These are phyloP conservation scores for Cryphonectria nitschkei DNA, from an alignment of 2,329 filamentous ascomycete genomes.

Conservation along the genomic window DNA sequence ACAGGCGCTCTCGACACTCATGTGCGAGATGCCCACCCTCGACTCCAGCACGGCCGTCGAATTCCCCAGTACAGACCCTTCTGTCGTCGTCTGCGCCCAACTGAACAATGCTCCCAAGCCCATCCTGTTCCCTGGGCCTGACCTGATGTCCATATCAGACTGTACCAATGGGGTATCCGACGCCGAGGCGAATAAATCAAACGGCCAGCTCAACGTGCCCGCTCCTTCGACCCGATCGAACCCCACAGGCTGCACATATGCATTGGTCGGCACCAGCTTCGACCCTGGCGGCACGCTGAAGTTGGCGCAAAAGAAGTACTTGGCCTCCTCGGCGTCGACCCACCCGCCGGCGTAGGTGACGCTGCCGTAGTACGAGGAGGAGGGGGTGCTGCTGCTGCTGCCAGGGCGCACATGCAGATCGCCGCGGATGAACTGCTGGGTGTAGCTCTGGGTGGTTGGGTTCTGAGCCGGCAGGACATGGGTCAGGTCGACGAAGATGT, in stretches of 20 bases:
- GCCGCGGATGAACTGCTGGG: conserved; percentile 21
- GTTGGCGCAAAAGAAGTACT: conserved; percentile 19
- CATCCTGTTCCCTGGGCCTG: conserved; percentile 21
- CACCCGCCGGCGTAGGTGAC: conserved; percentile 18
- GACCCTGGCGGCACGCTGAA: conserved; percentile 12
- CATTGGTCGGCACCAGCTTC: conserved; percentile 7
- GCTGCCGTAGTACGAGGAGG: conserved; percentile 21
- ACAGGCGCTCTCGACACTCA: conserved; percentile 17
- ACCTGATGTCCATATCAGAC: conserved; percentile 13
- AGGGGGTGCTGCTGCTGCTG: no score
- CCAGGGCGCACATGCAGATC: conserved; percentile 17
- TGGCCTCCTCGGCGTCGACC: conserved; percentile 16
- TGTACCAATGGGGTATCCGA: conserved; percentile 1
- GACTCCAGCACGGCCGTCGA: conserved; percentile 16
- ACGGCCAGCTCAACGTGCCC: conserved; percentile 21
- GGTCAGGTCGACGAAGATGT: conserved; percentile 20
- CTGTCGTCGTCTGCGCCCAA: conserved; percentile 5
- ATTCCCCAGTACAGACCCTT: not conserved
- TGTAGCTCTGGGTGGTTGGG: conserved; percentile 15
- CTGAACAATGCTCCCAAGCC: conserved; percentile 20
- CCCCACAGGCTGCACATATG: conserved; percentile 15
- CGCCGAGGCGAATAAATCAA: conserved; percentile 8
- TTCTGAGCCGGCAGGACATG: conserved; percentile 20
- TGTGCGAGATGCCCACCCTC: conserved; percentile 16
- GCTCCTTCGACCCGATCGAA: conserved; percentile 15